Conservation (phyloP, 148 eudicot genomes). For the Camellia lanceoleosa region DNA sequence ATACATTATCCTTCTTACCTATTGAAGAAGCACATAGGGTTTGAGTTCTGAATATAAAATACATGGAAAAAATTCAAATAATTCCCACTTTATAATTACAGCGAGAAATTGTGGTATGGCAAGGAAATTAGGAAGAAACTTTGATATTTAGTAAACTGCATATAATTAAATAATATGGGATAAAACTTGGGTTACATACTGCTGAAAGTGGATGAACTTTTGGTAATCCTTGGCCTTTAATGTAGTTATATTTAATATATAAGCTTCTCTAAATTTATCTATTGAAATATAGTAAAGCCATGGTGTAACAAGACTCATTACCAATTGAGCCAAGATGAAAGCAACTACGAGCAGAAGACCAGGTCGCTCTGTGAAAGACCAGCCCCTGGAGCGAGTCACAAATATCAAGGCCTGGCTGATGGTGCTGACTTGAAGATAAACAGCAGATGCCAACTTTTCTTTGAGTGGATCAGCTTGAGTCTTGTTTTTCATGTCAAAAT, state of each 20-base stretch:
- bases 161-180: neutral
- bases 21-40: neutral
- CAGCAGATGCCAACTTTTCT: conserved; percentile 63
- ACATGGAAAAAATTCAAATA: neutral
- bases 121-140: neutral
- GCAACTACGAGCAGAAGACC: conserved; percentile 59
- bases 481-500: conserved; percentile 28
- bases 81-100: neutral
- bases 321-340: conserved; percentile 68
- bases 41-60: neutral
- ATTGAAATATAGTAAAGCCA: neutral
- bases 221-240: neutral
- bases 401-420: conserved; percentile 70
- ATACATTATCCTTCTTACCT: neutral
- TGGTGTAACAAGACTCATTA: conserved; percentile 10
- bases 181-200: neutral
- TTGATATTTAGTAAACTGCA: neutral
- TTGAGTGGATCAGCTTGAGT: conserved; percentile 34
- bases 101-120: neutral
- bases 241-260: neutral
- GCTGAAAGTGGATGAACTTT: neutral
- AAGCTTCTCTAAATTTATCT: neutral
- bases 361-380: conserved; percentile 66
- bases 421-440: conserved; percentile 72
- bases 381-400: conserved; percentile 64